Evolutionary conservation across 192 early-diverging fungal genomes (phyloP).

Genomic region (Podila horticola): DNA sequence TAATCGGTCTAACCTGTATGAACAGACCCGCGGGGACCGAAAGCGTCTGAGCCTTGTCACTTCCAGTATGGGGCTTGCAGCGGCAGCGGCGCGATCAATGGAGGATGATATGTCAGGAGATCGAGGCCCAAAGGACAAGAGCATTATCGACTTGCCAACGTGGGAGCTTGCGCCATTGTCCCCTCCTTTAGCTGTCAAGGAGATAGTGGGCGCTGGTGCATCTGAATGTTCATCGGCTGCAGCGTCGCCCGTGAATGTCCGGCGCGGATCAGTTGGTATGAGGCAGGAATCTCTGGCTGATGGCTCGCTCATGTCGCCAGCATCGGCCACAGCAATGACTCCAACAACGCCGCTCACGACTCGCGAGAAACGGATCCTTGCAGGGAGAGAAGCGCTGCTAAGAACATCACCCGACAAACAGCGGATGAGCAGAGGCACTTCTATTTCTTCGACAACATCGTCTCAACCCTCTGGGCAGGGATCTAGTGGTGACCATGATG

Average conservation of each 20-base stretch:
- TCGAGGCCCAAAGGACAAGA: background rate
- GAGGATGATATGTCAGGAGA: background rate
- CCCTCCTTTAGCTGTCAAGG: constrained; percentile 33
- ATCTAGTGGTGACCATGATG: constrained; percentile 1
- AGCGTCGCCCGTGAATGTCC: constrained; percentile 15
- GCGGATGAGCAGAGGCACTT: constrained; percentile 14
- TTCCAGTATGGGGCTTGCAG: constrained; percentile 23
- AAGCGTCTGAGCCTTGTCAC: constrained; percentile 37
- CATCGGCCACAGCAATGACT: constrained; percentile 24
- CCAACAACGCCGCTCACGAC: constrained; percentile 36
- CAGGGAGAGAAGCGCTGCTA: constrained; percentile 32
- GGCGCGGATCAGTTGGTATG: background rate
- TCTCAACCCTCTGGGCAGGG: background rate
- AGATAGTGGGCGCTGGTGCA: background rate
- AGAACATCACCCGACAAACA: constrained; percentile 16
- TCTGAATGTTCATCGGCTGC: background rate
- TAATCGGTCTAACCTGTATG: background rate
- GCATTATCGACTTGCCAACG: constrained; percentile 18
- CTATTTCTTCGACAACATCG: constrained; percentile 26
- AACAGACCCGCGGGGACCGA: constrained; percentile 1
- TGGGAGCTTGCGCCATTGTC: constrained; percentile 44
- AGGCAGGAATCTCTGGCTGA: constrained; percentile 5
- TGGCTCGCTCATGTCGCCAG: constrained; percentile 14
- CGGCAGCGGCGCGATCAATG: constrained; percentile 1
- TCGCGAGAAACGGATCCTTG: constrained; percentile 30